Conservation (phyloP, 106 monocot genomes). For the Allium cepa region DNA sequence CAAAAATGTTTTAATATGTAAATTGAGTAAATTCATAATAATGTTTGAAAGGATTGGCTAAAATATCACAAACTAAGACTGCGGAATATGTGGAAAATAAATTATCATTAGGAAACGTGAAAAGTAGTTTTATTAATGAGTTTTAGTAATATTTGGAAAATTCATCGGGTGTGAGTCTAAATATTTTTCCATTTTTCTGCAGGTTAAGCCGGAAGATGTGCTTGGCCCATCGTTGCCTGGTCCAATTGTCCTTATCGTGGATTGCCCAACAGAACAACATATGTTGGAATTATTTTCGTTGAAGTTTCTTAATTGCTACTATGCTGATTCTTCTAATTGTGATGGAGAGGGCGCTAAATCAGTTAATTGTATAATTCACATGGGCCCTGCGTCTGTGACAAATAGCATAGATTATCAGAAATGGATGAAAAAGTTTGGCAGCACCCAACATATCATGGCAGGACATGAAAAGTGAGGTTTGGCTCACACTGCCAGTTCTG, state of each 20-base stretch:
- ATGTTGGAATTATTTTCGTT: constrained; percentile 45
- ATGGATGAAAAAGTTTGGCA: constrained; percentile 93
- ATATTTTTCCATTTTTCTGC: not conserved
- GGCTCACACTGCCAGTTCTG: not conserved
- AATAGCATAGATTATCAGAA: constrained; percentile 51
- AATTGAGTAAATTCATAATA: no score
- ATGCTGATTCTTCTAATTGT: constrained; percentile 24
- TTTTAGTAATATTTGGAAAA: no score
- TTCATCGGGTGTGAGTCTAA: no score
- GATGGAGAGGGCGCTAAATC: constrained; percentile 27
- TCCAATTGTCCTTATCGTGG: constrained; percentile 83
- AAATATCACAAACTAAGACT: no score
- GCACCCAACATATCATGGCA: constrained; percentile 89
- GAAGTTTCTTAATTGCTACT: constrained; percentile 62
- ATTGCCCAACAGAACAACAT: constrained; percentile 77
- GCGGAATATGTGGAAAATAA: no score
- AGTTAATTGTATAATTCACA: constrained; percentile 90
- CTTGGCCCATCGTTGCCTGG: constrained; percentile 85
- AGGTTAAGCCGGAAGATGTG: constrained; percentile 94
- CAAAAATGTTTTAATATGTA: no score
- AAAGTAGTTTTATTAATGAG: no score
- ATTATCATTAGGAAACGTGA: no score
- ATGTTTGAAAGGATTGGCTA: no score
- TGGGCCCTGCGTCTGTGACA: constrained; percentile 86
- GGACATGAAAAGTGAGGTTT: constrained; percentile 97